Evolutionary conservation across 2,329 filamentous ascomycete species (phyloP).

Genomic region (Ceratocystis smalleyi): DNA sequence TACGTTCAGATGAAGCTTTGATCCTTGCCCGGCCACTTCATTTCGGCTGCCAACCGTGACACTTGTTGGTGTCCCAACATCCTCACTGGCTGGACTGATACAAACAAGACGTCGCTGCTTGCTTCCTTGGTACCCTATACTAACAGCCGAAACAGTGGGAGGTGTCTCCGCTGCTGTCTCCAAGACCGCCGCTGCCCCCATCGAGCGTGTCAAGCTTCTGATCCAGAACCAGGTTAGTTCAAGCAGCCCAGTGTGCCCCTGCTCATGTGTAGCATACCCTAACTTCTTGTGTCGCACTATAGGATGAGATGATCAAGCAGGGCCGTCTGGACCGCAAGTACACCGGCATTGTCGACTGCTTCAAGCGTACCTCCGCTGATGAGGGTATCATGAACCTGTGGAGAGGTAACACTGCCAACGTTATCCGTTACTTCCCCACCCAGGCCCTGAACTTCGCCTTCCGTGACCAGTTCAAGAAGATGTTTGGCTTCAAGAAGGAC

Average conservation of each 20-base stretch:
- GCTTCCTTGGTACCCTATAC: slow-evolving; percentile 7
- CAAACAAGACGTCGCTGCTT: neutral
- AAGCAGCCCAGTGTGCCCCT: neutral
- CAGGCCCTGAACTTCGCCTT: slow-evolving; percentile 99
- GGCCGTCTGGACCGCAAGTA: slow-evolving; percentile 98
- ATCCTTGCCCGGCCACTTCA: neutral
- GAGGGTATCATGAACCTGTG: slow-evolving; percentile 94
- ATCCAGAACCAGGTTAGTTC: slow-evolving; percentile 97
- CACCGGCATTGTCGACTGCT: slow-evolving; percentile 86
- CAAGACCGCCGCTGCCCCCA: slow-evolving; percentile 98
- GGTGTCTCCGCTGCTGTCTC: slow-evolving; percentile 99
- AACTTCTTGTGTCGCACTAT: slow-evolving; percentile 22
- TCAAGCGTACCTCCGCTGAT: slow-evolving; percentile 72
- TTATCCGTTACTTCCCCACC: slow-evolving; percentile 99
- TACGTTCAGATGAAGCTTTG: slow-evolving; percentile 41
- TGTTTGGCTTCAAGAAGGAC: slow-evolving; percentile 99
- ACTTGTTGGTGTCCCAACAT: neutral
- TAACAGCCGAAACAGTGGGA: slow-evolving; percentile 55
- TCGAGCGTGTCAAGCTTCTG: slow-evolving; percentile 99
- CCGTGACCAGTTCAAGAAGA: slow-evolving; percentile 99
- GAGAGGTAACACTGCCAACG: slow-evolving; percentile 99
- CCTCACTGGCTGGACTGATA: neutral
- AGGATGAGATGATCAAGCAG: slow-evolving; percentile 99
- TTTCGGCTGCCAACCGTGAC: neutral
- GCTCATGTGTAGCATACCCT: slow-evolving; percentile 18